Base-by-base conservation (phyloP, 108 stramenopile genomes). In the Hondaea fermentalgiana region DNA sequence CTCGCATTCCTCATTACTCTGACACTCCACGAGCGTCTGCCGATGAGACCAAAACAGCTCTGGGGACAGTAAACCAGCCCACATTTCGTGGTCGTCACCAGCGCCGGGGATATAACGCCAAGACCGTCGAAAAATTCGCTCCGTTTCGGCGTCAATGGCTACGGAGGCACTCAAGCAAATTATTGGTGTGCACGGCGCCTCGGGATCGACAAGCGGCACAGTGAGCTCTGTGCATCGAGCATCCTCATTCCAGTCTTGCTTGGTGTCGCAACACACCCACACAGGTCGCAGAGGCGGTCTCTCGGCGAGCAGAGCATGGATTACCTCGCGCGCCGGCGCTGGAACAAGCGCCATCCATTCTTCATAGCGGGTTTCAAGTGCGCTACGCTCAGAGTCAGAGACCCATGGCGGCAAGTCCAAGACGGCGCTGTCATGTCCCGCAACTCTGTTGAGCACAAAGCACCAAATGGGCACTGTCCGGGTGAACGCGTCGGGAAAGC, bases 21-120 rank as follows among this genome's bases (percentile, higher is more conserved):
- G 49, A 35, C 76, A 83, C 45, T 43, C 45, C 45, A 44, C 57
- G 57, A 58, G 59, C 5, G 16, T 59, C 87, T 28, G 23, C 35
- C 57, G 87, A 16, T 60, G 59, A 8, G 17, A 19, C 42, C 57
- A 58, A 43, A 58, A 35, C 58, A 60, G 16, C 0, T 21, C 29
- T 10, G 58, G 87, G 21, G 23, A 42, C 29, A 87, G 58, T 6
- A 60, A 8, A 0, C 59, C 59, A 17, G 58, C 87, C 76, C 76
- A 83, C 45, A 83, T 53, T 53, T 83, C 76, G n/a, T 83, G 49
- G 76, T 83, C 76, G 28, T 83, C 76, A 16, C 76, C 76, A 6
- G 76, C 76, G 4, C 76, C 76, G n/a, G 45, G 76, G 12, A 83
- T 53, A 23, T 83, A 83, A 19, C 76, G 45, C 76, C 76, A 83